phyloP scores from a whole-genome alignment of 805 yeast genomes.

The Nakazawaea ambrosiae region DNA sequence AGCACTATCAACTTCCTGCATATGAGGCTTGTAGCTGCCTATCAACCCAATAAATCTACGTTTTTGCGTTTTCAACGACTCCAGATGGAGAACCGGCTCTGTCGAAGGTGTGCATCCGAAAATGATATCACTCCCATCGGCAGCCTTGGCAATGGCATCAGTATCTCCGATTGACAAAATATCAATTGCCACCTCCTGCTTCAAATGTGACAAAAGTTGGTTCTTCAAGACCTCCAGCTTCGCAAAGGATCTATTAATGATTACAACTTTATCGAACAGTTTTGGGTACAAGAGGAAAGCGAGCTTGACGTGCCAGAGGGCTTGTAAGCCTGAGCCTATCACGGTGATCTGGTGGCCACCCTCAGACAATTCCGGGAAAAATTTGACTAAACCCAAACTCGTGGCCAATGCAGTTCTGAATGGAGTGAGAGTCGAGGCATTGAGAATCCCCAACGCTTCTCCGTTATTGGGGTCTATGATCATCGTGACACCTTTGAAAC shows the following conservation, averaged over 20 bases:
- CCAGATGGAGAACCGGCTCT: slow-evolving; percentile 32
- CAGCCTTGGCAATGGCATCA: slow-evolving; percentile 17
- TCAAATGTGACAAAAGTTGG: slow-evolving; percentile 17
- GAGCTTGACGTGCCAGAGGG: slow-evolving; percentile 53
- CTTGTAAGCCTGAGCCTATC: slow-evolving; percentile 61
- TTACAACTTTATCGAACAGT: slow-evolving; percentile 31
- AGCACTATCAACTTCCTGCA: slow-evolving; percentile 52
- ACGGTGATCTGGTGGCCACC: slow-evolving; percentile 27
- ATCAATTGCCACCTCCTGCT: slow-evolving; percentile 2
- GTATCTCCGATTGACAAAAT: background rate
- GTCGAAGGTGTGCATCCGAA: slow-evolving; percentile 59
- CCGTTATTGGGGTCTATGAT: slow-evolving; percentile 47
- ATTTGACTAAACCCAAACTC: slow-evolving; percentile 36
- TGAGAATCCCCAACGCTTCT: slow-evolving; percentile 41
- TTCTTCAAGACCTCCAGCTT: slow-evolving; percentile 30
- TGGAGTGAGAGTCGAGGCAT: slow-evolving; percentile 55
- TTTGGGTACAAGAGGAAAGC: slow-evolving; percentile 32
- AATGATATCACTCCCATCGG: slow-evolving; percentile 36
- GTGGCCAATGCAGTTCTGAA: slow-evolving; percentile 61
- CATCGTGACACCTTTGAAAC: slow-evolving; percentile 52
- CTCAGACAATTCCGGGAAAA: slow-evolving; percentile 19
- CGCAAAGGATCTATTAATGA: slow-evolving; percentile 35
- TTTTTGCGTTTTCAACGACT: slow-evolving; percentile 19
- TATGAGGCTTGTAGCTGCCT: slow-evolving; percentile 63
- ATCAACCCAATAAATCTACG: slow-evolving; percentile 46